These are phyloP conservation scores for Globisporangium cystogenes DNA, from an alignment of 352 stramenopile species.

Conservation along the genomic window DNA sequence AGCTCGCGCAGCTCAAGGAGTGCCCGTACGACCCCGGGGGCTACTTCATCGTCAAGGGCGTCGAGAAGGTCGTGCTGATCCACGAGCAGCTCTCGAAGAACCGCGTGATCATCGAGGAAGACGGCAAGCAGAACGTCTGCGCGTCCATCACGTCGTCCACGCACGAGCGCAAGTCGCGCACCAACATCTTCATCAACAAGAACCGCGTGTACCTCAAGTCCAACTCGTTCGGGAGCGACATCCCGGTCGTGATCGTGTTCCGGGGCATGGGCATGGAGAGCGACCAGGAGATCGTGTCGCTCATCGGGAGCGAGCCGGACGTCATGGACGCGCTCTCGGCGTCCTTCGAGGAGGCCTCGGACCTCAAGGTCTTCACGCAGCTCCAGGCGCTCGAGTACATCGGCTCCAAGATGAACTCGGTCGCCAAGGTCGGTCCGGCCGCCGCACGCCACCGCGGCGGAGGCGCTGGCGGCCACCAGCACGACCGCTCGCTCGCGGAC, in stretches of 20 bases:
- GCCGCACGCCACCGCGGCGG: constrained; percentile 31
- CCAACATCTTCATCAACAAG: constrained; percentile 98
- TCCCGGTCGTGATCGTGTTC: constrained; percentile 96
- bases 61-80: constrained; percentile 99
- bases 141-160: constrained; percentile 98
- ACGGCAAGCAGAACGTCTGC: constrained; percentile 89
- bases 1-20: constrained; percentile 97
- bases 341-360: constrained; percentile 94
- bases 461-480: constrained; percentile 23
- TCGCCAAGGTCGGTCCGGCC: constrained; percentile 49
- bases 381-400: constrained; percentile 95
- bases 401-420: constrained; percentile 92
- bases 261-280: constrained; percentile 98
- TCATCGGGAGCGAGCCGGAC: constrained; percentile 92
- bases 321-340: constrained; percentile 93
- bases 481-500: constrained; percentile 82
- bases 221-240: constrained; percentile 97
- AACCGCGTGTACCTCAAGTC: constrained; percentile 97
- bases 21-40: constrained; percentile 99
- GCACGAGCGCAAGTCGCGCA: constrained; percentile 96
- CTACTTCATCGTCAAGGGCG: constrained; percentile 99
- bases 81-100: constrained; percentile 99
- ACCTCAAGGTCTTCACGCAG: constrained; percentile 95
- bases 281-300: constrained; percentile 98
- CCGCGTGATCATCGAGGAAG: constrained; percentile 98